phyloP scores from a whole-genome alignment of 805 yeast species.

The Starmera dryadoides region DNA sequence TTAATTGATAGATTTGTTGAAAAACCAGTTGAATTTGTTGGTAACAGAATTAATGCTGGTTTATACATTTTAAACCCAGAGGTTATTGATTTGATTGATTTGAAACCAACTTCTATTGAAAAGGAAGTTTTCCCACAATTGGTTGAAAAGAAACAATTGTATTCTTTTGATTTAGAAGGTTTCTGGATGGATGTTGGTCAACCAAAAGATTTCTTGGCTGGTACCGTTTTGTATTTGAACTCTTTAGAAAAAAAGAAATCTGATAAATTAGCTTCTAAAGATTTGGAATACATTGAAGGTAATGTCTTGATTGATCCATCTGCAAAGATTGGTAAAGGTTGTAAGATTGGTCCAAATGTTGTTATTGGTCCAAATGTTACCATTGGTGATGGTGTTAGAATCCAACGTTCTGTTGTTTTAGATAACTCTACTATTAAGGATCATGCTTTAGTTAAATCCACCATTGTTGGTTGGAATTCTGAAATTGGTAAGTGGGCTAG shows the following conservation, averaged over 20 bases:
- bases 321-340: slow-evolving; percentile 86
- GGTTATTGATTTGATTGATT: slow-evolving; percentile 91
- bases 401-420: slow-evolving; percentile 89
- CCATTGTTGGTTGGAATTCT: slow-evolving; percentile 99
- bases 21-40: slow-evolving; percentile 98
- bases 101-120: slow-evolving; percentile 98
- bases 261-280: slow-evolving; percentile 49
- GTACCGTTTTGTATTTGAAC: slow-evolving; percentile 86
- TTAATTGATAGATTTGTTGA: slow-evolving; percentile 98
- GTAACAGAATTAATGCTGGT: slow-evolving; percentile 99
- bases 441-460: slow-evolving; percentile 96
- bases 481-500: slow-evolving; percentile 99
- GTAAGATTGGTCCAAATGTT: slow-evolving; percentile 97
- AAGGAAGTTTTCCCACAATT: slow-evolving; percentile 98
- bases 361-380: slow-evolving; percentile 94
- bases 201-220: slow-evolving; percentile 98
- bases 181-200: slow-evolving; percentile 99
- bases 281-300: slow-evolving; percentile 71
- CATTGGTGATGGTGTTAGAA: slow-evolving; percentile 98
- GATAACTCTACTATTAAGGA: slow-evolving; percentile 88
- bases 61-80: slow-evolving; percentile 96
- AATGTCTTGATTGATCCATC: slow-evolving; percentile 92
- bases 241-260: slow-evolving; percentile 80
- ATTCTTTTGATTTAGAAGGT: slow-evolving; percentile 96
- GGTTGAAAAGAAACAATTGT: slow-evolving; percentile 82